phyloP scores from a whole-genome alignment of 805 yeast genomes.

The Candida montana region DNA sequence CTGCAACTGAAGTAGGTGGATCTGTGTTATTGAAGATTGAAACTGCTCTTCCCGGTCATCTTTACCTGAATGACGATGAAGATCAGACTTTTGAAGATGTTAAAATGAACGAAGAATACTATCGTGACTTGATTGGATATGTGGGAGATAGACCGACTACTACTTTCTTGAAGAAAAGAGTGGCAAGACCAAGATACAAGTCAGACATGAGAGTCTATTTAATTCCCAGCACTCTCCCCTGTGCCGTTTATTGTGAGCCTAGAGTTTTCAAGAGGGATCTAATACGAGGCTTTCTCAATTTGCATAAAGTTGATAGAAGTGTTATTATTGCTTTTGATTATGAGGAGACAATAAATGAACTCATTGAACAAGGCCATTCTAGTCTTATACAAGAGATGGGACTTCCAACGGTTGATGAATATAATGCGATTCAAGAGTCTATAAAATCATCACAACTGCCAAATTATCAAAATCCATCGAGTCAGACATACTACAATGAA shows the following conservation, averaged over 20 bases:
- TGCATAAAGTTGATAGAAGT: slow-evolving; percentile 24
- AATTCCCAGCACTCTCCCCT: slow-evolving; percentile 36
- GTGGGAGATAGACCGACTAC: slow-evolving; percentile 41
- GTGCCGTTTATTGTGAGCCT: slow-evolving; percentile 42
- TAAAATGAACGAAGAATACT: slow-evolving; percentile 16
- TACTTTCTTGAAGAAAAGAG: slow-evolving; percentile 47
- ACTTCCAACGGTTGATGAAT: slow-evolving; percentile 16
- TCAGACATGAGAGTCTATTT: slow-evolving; percentile 58
- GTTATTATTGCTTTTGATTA: slow-evolving; percentile 30
- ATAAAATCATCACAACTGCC: neutral
- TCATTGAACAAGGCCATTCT: slow-evolving; percentile 14
- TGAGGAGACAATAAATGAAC: slow-evolving; percentile 13
- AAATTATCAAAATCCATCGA: neutral
- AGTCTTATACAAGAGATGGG: slow-evolving; percentile 12
- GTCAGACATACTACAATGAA: neutral
- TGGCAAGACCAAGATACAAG: slow-evolving; percentile 60
- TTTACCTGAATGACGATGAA: slow-evolving; percentile 44
- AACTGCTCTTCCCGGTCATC: slow-evolving; percentile 50
- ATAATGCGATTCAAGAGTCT: slow-evolving; percentile 4
- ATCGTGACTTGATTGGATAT: slow-evolving; percentile 21
- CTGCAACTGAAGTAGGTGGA: slow-evolving; percentile 47
- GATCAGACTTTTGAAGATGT: slow-evolving; percentile 20
- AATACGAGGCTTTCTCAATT: slow-evolving; percentile 41
- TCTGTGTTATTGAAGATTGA: slow-evolving; percentile 48
- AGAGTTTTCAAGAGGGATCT: slow-evolving; percentile 49